Evolutionary conservation across 768 basidiomycete genomes (phyloP), one percentile per base, ranked within the genome.

Genomic region (Leucosporidium scottii): DNA sequence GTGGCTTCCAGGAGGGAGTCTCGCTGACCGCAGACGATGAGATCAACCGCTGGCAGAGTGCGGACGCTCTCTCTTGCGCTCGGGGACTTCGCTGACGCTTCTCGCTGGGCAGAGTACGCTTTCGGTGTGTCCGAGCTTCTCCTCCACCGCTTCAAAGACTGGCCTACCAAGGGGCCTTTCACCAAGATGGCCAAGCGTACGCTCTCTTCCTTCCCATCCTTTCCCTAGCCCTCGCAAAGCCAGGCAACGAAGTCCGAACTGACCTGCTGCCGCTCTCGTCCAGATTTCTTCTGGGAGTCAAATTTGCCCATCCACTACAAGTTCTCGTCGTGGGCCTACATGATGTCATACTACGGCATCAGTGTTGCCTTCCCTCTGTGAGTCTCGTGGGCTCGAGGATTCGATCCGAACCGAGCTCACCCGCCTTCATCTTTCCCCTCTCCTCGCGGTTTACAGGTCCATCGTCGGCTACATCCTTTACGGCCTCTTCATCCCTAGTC

Each of bases 21-120:
- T 89, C 88, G 0, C 80, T 94, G 21, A 93, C 92, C 0, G 86
- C 86, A 63, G 90, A 92, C 61, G 92, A 94, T 74, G 92, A 94
- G 77, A 80, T 94, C 13, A 93, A 93, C 74, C 79, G 92, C 3
- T 94, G 92, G 92, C 90, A 93, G 69, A 94, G 93, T 76, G 90
- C 58, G 23, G 23, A 0, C 2, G 12, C 36, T 23, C 17, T 4
- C 8, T n/a, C 17, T 20, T 21, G 31, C 49, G 1, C 23, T 21
- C 9, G 3, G 2, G 34, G 4, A 34, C 3, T 50, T 51, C 13
- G 58, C 28, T 31, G 18, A 31, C 23, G 20, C 27, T 34, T 21
- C 21, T 15, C 54, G 18, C 57, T 12, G 7, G 20, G 18, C 50
- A 59, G 61, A 55, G 53, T 44, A 67, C 63, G 69, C 72, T 61